Evolutionary conservation across 441 rosid genomes (phyloP).

Genomic region (Pelargonium exstipulatum): DNA sequence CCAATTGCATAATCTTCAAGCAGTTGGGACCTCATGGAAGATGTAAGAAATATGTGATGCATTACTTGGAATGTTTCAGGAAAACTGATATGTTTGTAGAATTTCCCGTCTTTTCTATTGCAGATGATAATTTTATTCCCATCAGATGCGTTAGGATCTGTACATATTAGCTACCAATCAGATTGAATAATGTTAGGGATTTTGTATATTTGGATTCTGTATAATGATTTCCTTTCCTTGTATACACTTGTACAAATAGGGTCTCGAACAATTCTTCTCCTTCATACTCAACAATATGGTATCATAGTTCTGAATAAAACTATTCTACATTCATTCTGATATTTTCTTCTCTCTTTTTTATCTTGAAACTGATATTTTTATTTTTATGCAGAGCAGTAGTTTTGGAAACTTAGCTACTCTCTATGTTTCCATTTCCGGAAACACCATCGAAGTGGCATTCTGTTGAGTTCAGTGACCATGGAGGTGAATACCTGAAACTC

Average conservation of each 20-base stretch:
- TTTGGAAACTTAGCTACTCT: conserved; percentile 19
- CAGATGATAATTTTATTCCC: background rate
- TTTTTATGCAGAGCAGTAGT: conserved; percentile 18
- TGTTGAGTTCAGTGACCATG: conserved; percentile 29
- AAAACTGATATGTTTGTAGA: no score
- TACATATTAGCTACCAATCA: no score
- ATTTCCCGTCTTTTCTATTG: background rate
- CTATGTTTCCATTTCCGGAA: conserved; percentile 18
- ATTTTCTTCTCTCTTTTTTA: conserved; percentile 9
- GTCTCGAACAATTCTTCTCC: no score
- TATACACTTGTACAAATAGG: no score
- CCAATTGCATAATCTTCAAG: background rate
- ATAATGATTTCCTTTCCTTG: background rate
- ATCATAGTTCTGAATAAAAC: background rate
- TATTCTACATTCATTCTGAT: background rate
- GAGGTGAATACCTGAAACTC: conserved; percentile 23
- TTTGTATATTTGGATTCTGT: background rate
- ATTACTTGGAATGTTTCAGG: background rate
- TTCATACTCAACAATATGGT: background rate
- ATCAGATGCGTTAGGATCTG: background rate
- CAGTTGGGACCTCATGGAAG: background rate
- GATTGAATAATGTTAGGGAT: no score
- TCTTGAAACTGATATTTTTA: conserved; percentile 18
- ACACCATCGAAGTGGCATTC: conserved; percentile 28
- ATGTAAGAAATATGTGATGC: background rate